Evolutionary conservation across 2,329 filamentous ascomycete genomes (phyloP), one percentile per base, ranked within the genome.

Genomic region (Pestalotiopsis fici): DNA sequence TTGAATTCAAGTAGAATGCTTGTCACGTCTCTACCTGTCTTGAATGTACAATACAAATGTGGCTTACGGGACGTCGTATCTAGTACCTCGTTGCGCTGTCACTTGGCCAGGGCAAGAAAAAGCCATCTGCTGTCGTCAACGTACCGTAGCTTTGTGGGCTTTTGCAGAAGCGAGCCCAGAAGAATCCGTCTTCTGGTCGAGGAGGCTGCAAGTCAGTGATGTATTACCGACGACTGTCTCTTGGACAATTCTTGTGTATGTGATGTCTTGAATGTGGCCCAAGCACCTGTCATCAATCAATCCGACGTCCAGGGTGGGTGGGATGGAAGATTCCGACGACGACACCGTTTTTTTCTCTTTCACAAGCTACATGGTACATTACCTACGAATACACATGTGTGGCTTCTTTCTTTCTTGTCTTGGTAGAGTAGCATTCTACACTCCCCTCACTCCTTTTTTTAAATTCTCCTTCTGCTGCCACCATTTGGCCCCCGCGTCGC

Each of bases 211-310:
- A n/a, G 43, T 50, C 43, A 50, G n/a, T 50, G 43, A n/a, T 50
- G 43, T 18, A 50, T n/a, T 50, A 50, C 43, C 9, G 18, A 18
- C 18, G 4, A 35, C 4, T 35, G 31, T 35, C 31, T 35, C 31
- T 35, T 7, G 6, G 7, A 35, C 11, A 6, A 35, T 6, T 6
- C 31, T 35, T 7, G 31, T n/a, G 31, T 35, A 35, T 35, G 31
- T 35, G 31, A 7, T 60, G 18, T n/a, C 15, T 28, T 43, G n/a
- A 12, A 28, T 28, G 18, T 54, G 61, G 61, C 23, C 61, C 61
- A 55, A 64, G 61, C 61, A 47, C 61, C 61, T 64, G 61, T 64
- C 61, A 64, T 64, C 47, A 31, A 6, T 60, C n/a, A 55, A 13
- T 25, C 55, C 23, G 12, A 15, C 54, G 21, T 25, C 28, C 21